Conservation (phyloP, 352 stramenopile genomes). For the Pythium guiyangense region DNA sequence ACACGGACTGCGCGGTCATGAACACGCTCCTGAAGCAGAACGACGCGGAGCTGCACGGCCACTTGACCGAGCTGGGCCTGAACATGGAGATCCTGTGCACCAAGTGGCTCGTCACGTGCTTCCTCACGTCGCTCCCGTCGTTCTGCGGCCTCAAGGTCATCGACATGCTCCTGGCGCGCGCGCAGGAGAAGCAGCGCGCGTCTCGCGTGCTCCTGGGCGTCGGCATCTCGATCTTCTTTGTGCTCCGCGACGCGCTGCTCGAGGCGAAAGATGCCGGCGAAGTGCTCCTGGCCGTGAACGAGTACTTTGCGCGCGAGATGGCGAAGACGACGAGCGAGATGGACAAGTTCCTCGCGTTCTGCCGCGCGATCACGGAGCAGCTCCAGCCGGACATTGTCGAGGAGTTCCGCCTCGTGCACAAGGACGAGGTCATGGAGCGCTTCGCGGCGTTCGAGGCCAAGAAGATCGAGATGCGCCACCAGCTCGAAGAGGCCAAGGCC, state of each 20-base stretch:
- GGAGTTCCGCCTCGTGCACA: constrained; percentile 68
- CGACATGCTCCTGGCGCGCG: constrained; percentile 66
- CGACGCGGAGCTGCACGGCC: constrained; percentile 59
- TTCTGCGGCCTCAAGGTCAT: constrained; percentile 77
- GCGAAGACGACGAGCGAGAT: constrained; percentile 63
- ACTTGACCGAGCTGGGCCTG: constrained; percentile 66
- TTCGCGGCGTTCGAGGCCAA: constrained; percentile 78
- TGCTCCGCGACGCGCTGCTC: constrained; percentile 44
- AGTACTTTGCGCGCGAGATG: constrained; percentile 72
- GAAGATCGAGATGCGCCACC: constrained; percentile 83
- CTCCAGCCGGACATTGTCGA: constrained; percentile 68
- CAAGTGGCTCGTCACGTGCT: constrained; percentile 87
- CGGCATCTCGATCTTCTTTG: constrained; percentile 78
- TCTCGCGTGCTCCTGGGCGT: constrained; percentile 71
- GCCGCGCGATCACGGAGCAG: constrained; percentile 60
- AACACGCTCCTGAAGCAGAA: constrained; percentile 77
- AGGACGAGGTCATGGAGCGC: constrained; percentile 77
- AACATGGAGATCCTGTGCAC: constrained; percentile 89
- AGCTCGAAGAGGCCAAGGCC: constrained; percentile 64
- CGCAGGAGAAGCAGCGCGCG: constrained; percentile 55
- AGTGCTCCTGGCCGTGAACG: constrained; percentile 72
- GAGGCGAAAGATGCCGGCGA: constrained; percentile 75
- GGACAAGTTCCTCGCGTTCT: constrained; percentile 67
- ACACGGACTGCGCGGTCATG: constrained; percentile 81
- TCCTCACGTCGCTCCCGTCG: constrained; percentile 64